A percentile compares a stretch with the other conserved stretches of the same genome.
Evolutionary conservation across 2,329 filamentous ascomycete genomes (phyloP).

Genomic region (Colletotrichum limetticola): DNA sequence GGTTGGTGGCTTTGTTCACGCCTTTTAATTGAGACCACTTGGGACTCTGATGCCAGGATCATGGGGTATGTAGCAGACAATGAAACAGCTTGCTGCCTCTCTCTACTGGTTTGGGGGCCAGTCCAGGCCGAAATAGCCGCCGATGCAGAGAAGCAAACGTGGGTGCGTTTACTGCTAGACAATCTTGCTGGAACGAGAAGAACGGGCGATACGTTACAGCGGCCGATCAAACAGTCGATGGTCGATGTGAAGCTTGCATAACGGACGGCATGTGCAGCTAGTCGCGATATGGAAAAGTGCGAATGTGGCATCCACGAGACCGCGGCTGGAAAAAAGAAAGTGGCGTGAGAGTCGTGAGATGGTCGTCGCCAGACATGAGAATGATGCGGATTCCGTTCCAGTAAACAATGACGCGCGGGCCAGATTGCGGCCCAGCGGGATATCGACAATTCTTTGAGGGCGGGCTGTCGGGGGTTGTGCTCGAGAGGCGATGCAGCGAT

Average conservation of each 20-base stretch:
- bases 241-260: background rate
- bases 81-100: slow-evolving; percentile 20
- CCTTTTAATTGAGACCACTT: background rate
- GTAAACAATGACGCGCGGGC: background rate
- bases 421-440: background rate
- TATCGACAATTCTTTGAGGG: background rate
- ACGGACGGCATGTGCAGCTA: background rate
- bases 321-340: slow-evolving; percentile 1
- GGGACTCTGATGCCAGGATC: background rate
- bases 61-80: background rate
- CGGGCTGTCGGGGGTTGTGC: background rate
- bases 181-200: background rate
- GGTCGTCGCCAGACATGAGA: slow-evolving; percentile 23
- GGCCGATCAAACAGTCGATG: background rate
- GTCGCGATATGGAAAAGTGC: background rate
- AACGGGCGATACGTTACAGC: background rate
- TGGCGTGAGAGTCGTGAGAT: background rate
- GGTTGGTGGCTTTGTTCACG: background rate
- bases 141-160: background rate
- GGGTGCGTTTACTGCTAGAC: background rate
- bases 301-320: background rate
- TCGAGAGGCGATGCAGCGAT: background rate
- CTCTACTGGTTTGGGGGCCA: background rate
- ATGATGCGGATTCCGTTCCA: slow-evolving; percentile 27
- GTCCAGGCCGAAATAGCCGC: background rate